Base-by-base conservation (phyloP, 1,284 basidiomycete genomes). In the Cryptococcus hybrid region DNA sequence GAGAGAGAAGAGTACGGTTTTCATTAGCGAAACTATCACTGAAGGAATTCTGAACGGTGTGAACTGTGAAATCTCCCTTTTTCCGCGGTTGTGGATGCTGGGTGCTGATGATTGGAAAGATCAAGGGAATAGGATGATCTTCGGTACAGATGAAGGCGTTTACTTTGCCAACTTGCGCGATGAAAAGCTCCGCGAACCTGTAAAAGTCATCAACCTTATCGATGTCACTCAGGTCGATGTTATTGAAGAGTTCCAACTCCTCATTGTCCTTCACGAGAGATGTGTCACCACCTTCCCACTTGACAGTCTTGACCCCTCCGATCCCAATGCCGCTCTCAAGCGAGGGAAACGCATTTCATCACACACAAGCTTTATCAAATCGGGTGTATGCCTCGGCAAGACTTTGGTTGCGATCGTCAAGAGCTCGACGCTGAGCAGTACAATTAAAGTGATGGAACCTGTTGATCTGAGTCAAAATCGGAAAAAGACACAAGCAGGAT, bases 381-480 rank as follows among this genome's bases (percentile, higher is more conserved):
- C 90, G 7, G 96, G 96, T 0, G 84, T 89, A 50, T 99, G 95
- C 75, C 82, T 99, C 30, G 92, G 91, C 12, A 86, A 89, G 61
- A 92, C 92, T n/a, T 84, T 99, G 5, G 92, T 99, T 36, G 99
- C 96, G 71, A 90, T 99, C 47, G 95, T 99, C 75, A 99, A 99
- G 79, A 90, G 92, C 5, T 91, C 87, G 61, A 89, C 92, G 51
- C 81, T 98, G 49, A 96, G 92, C 24, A 96, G 90, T 67, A 99
- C 95, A 37, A 97, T 99, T 83, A 99, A 98, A 83, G 89, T 91
- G 1, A 82, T 99, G 58, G 96, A 99, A 72, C 95, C 96, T 0
- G 92, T 98, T 63, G 95, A 98, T 70, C 89, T 92, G 78, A 88
- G 85, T 62, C 79, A 88, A 55, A 86, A 91, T 37, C 88, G 88